Base-by-base conservation (phyloP, 1,284 basidiomycete genomes). In the Trichosporon sp. region DNA sequence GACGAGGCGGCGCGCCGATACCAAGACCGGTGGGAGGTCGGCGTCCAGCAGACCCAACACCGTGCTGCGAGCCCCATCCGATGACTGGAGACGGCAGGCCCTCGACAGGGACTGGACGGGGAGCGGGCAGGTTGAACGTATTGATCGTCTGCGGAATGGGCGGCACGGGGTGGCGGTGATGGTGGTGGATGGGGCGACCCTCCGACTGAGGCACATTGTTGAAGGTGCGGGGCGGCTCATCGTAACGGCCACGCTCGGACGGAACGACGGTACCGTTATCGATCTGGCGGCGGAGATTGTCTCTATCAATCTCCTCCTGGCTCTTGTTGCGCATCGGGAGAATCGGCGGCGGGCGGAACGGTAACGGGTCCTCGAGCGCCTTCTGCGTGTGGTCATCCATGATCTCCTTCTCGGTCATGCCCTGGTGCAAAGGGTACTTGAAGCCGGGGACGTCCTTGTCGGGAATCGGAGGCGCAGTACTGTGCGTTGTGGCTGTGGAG, bases 381-480 rank as follows among this genome's bases (percentile, higher is more conserved):
- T 19, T 63, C 16, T 63, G 31, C 12, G 59, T 35, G 32, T 63
- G 59, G 16, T 35, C 16, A 7, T 63, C 59, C 59, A 63, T 63
- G 59, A 63, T 35, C 59, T 63, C 32, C 31, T 63, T 35, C 31
- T 63, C 59, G 7, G 59, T 63, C 59, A 63, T 63, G n/a, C 59
- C 59, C 5, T 63, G 59, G 31, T 63, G 59, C 32, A 63, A 14
- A 35, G 59, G 59, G 16, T 63, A 32, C 16, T 63, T 63, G 31
- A 63, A 63, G 31, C 59, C 59, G 16, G 59, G 59, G 16, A 63
- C 32, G 14, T 63, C 59, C 59, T 63, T 63, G 32, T 37, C 32
- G 2, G 59, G 59, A 12, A 63, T 32, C 14, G 59, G 59, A 14
- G 59, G 59, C 4, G 59, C 59, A 6, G 59, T 63, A 32, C 59